Percentiles rank a stretch among this genome's conserved stretches.
These are phyloP conservation scores for Marasmius tenuissimus DNA, from an alignment of 1,284 basidiomycete species.

Conservation along the genomic window DNA sequence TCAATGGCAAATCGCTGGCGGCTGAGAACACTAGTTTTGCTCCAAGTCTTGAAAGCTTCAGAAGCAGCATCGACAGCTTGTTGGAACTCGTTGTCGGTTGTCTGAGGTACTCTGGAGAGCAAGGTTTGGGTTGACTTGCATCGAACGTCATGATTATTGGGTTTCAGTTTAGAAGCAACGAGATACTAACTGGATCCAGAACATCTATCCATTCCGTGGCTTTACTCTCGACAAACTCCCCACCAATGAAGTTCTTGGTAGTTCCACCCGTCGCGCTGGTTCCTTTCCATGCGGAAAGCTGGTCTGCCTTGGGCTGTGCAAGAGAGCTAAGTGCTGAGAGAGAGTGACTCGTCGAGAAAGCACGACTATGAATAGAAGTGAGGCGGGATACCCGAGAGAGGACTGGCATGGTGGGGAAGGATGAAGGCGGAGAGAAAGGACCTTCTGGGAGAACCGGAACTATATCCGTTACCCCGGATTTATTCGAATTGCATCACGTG, in stretches of 20 bases:
- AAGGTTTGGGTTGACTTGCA: constrained; percentile 84
- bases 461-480: background rate
- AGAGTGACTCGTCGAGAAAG: constrained; percentile 43
- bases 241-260: constrained; percentile 89
- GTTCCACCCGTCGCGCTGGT: constrained; percentile 80
- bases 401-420: constrained; percentile 30
- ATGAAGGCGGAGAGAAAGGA: constrained; percentile 3
- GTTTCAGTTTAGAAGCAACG: background rate
- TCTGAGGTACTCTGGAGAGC: constrained; percentile 88
- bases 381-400: constrained; percentile 35
- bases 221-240: constrained; percentile 84
- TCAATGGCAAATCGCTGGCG: constrained; percentile 91
- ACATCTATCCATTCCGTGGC: constrained; percentile 82
- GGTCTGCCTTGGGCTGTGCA: constrained; percentile 61
- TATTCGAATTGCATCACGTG: background rate
- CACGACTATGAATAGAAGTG: constrained; percentile 25
- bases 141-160: background rate
- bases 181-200: constrained; percentile 73
- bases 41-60: constrained; percentile 92
- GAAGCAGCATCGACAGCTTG: constrained; percentile 85
- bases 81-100: constrained; percentile 81
- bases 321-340: constrained; percentile 50
- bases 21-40: constrained; percentile 79
- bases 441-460: background rate
- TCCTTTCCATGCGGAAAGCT: constrained; percentile 80